Evolutionary conservation across 2,329 filamentous ascomycete genomes (phyloP), one percentile per base, ranked within the genome.

Genomic region (Oidium heveae): DNA sequence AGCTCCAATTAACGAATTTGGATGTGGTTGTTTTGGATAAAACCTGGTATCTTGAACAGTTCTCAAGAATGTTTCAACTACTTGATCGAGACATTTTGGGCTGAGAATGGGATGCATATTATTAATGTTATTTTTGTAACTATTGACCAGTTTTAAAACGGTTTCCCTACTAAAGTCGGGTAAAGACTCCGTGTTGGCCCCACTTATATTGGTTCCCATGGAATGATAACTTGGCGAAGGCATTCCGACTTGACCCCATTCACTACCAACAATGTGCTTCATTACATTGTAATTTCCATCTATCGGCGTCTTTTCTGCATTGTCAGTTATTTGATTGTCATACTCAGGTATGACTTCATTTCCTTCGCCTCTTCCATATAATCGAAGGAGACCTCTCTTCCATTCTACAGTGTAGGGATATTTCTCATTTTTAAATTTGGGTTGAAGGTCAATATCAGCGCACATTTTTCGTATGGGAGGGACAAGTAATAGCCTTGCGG

Each of bases 351-450:
- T 74, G 24, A 72, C 70, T 60, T 81, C 79, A 28, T 74, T 70
- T 34, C 83, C 84, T 67, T 93, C 86, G 3, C 87, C 87, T 57
- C 80, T 76, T 0, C 86, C 86, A 66, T 83, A 87, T 1, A 89
- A 71, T 24, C 83, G 77, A 43, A 94, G 70, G 7, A 84, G 68
- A 0, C 86, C 86, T 33, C 86, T 77, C 55, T 74, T 74, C 62
- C 85, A 77, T 65, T 94, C 87, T 54, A 80, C 72, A 32, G 78
- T 73, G 65, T 91, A 83, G 0, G 87, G 85, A 64, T 87, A 93
- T 59, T 83, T 76, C 55, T 77, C 75, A 54, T 73, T 72, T 34
- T 72, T 70, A 61, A 80, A 71, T 33, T 71, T 72, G 54, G 74
- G 70, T 1, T 64, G 64, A 22, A 70, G 66, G 55, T 79, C 65